Evolutionary conservation across 176 grass and related monocot species (phyloP), one percentile per base, ranked within the genome.

Genomic region (Avena eriantha): DNA sequence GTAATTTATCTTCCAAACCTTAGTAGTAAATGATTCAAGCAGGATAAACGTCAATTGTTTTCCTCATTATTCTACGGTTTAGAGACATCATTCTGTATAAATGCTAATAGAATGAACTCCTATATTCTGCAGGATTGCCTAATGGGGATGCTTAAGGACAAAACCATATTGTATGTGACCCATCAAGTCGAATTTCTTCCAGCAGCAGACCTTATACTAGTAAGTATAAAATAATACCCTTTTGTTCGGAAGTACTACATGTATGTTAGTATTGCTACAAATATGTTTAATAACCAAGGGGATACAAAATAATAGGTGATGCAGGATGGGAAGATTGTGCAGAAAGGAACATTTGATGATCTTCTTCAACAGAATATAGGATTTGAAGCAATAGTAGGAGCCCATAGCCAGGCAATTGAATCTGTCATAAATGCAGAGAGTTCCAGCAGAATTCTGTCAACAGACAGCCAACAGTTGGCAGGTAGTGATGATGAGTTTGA

Each of bases 151-250:
- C 97, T 99, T 64, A 94, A 88, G 72, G 92, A 93, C 34, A 99
- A 96, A 86, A 99, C 97, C 31, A 87, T 99, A 88, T 9, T 99
- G 51, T 99, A 96, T 79, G 90, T 99, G 55, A 99, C 97, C 8
- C 97, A 99, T 81, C 97, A 99, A 93, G 94, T 99, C 10, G 97
- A 99, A 88, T 99, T 96, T 90, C 94, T 99, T 89, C 97, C 97
- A 64, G 89, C 72, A 2, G 97, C 97, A 5, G 94, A 99, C 67
- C 78, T 99, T 77, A 99, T 99, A 87, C 59, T 99, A 59, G 97
- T 96, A 96, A 85, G 84, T 54, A 74, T 69, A 23, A 88, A 87
- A 76, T 41, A 80, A 31, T 65, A 70, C 22, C 55, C 8, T 74
- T 80, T 70, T 10, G 14, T 82, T 45, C 69, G 1, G 12, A 14